Evolutionary conservation across 139 green algal species (phyloP).

Genomic region (Chlamydomonas schloesseri): DNA sequence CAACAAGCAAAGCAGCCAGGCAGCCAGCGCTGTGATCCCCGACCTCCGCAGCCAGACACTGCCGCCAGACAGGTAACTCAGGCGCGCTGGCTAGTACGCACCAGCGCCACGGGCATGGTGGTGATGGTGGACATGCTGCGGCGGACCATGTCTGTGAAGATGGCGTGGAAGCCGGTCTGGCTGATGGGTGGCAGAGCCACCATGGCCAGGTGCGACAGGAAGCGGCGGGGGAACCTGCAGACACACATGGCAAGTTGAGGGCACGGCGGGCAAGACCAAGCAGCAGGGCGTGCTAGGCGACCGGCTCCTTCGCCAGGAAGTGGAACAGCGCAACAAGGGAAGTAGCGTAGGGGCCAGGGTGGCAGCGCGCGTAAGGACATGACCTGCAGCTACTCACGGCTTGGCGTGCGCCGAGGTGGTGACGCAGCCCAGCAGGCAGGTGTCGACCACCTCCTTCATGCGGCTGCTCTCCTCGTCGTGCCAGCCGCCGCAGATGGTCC

Average conservation of each 20-base stretch:
- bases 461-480: constrained; percentile 57
- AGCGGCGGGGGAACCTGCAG: constrained; percentile 39
- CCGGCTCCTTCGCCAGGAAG: too few relatives aligned
- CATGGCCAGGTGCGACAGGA: constrained; percentile 52
- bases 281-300: too few relatives aligned
- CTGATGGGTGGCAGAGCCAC: constrained; percentile 52
- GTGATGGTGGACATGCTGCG: constrained; percentile 24
- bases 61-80: too few relatives aligned
- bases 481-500: constrained; percentile 51
- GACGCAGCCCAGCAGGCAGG: constrained; percentile 46
- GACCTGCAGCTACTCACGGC: constrained; percentile 45
- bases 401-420: constrained; percentile 38
- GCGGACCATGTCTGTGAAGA: constrained; percentile 56
- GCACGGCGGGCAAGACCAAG: too few relatives aligned
- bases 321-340: background rate
- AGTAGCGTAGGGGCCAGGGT: background rate
- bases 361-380: too few relatives aligned
- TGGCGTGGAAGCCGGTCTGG: constrained; percentile 51
- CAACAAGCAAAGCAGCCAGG: background rate
- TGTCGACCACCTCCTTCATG: constrained; percentile 48
- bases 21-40: too few relatives aligned
- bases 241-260: too few relatives aligned
- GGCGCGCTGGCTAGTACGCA: too few relatives aligned
- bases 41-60: too few relatives aligned
- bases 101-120: constrained; percentile 14